Base-by-base conservation (phyloP, 2,329 filamentous ascomycete genomes). In the Knufia fluminis region DNA sequence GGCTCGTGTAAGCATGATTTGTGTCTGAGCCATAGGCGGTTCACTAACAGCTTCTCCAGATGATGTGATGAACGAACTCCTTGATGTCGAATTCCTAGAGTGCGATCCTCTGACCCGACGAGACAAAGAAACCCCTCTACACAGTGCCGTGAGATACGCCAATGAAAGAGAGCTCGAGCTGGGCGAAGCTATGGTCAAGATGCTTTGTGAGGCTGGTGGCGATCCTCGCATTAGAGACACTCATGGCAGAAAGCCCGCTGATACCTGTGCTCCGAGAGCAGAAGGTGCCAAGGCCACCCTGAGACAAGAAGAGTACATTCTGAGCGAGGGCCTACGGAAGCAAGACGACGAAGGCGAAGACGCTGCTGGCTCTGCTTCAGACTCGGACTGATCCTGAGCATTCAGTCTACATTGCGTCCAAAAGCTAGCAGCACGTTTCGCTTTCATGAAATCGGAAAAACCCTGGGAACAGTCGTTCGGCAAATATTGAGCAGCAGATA, bases 1-100 rank as follows among this genome's bases (percentile, higher is more conserved):
- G 92, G 92, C 60, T 87, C 89, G 70, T 95, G 86, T 91, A 73
- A 59, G 83, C 17, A 36, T 19, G 24, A 19, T 32, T n/a, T 17
- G 33, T 23, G n/a, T n/a, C n/a, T n/a, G n/a, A n/a, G n/a, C n/a
- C n/a, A n/a, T n/a, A n/a, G n/a, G n/a, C n/a, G n/a, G n/a, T n/a
- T 45, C 14, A 28, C 26, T 52, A n/a, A 36, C 16, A 36, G n/a
- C 7, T 4, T 6, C 6, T 16, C 4, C 46, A 73, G 70, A 70
- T 55, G 70, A 72, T 52, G 66, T 67, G 16, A 71, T 71, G 68
- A 70, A 73, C 51, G 56, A 63, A 52, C 63, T 73, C 38, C 68
- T 73, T 50, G 69, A 73, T 49, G 66, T 73, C 42, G 67, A 73
- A 54, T 70, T 60, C 54, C 71, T 73, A 42, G 70, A 73, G 63